Evolutionary conservation across 208 protist species (phyloP), one percentile per base, ranked within the genome.

Genomic region (Lotmaria passim): DNA sequence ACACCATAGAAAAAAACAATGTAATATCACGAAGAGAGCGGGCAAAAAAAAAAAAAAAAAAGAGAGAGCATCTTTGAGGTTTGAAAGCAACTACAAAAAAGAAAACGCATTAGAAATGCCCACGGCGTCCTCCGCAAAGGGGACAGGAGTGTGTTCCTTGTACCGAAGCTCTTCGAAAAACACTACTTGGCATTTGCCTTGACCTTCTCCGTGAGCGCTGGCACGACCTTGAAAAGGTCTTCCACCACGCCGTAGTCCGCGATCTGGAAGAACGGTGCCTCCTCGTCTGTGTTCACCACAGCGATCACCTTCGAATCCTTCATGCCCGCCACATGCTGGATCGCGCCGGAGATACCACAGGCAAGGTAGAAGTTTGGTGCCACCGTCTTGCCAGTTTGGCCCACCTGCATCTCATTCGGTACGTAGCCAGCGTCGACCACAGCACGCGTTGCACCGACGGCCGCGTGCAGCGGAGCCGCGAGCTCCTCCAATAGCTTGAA

Each of bases 321-420:
- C 98, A 99, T 99, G 64, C 98, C 98, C 2, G 98, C 97, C 10
- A 99, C 77, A 73, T 96, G 89, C 81, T 97, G 97, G 73, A 99
- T 98, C 5, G 97, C 97, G 48, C 98, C 98, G 44, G 92, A 98
- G 60, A 99, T 97, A 58, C 98, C 98, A 59, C 97, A 93, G 19
- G 96, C 98, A 30, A 99, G 85, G 84, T 99, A 99, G 33, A 99
- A 93, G 69, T 98, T 93, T 12, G 98, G 98, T 8, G 98, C 98
- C n/a, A 99, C 97, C 24, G 97, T 93, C 82, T 99, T 99, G 41
- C 98, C 98, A 1, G 98, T 99, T 87, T 99, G 98, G 26, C 98
- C 98, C 26, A 99, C 89, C 80, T 99, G 98, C 83, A 98, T 87
- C 50, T 98, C 96, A 66, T 98, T 98, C 7, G 95, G 81, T 39